Percentiles rank a stretch among this genome's conserved stretches.
These are phyloP conservation scores for Adenanthera pavonina DNA, from an alignment of 306 rosid species.

Conservation along the genomic window DNA sequence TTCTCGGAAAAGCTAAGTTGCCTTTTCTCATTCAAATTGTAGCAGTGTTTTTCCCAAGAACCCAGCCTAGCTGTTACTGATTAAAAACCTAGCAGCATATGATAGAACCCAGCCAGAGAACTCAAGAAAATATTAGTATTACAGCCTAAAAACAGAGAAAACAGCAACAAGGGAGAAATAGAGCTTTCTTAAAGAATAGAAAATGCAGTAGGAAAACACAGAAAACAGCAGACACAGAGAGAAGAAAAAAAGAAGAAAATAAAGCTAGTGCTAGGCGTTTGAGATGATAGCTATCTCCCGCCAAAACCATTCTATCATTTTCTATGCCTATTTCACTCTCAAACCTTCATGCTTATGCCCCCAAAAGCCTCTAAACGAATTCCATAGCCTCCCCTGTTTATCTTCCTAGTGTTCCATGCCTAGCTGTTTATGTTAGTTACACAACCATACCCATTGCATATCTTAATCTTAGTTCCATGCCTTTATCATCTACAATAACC, in stretches of 20 bases:
- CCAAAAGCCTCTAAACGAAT: background rate
- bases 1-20: background rate
- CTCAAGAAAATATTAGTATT: background rate
- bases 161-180: background rate
- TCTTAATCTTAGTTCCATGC: background rate
- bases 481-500: background rate
- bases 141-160: background rate
- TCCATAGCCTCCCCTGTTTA: background rate
- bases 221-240: background rate
- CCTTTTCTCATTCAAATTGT: background rate
- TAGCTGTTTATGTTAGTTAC: background rate
- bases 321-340: background rate
- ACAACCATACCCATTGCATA: background rate
- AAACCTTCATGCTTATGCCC: background rate
- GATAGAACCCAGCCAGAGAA: background rate
- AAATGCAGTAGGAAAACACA: background rate
- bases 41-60: constrained; percentile 12
- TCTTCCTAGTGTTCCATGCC: background rate
- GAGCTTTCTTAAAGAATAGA: background rate
- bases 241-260: background rate
- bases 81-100: background rate
- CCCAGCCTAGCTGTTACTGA: background rate
- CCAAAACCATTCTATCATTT: background rate
- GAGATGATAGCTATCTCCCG: background rate
- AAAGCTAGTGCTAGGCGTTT: background rate